Conservation (phyloP, 495 filamentous ascomycete species). For the Penicillium chermesinum region DNA sequence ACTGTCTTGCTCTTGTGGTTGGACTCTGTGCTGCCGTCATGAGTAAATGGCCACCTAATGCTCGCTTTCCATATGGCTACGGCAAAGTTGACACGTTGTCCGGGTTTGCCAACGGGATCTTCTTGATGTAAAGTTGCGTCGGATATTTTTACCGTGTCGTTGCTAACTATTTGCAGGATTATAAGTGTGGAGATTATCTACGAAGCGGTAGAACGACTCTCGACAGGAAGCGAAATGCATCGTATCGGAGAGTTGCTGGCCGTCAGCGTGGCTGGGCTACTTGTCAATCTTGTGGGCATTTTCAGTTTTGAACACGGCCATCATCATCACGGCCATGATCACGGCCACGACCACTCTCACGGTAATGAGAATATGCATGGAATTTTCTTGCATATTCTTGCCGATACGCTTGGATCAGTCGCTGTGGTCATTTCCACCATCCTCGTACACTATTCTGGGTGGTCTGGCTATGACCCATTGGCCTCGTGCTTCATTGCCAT, state of each 20-base stretch:
- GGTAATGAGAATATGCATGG: slow-evolving; percentile 98
- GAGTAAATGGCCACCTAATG: slow-evolving; percentile 91
- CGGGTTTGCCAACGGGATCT: slow-evolving; percentile 94
- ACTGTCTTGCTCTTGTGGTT: slow-evolving; percentile 87
- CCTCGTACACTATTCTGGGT: slow-evolving; percentile 77
- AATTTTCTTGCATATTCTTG: slow-evolving; percentile 95
- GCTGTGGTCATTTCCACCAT: slow-evolving; percentile 91
- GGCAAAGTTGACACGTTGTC: slow-evolving; percentile 96
- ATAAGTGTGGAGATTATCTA: slow-evolving; percentile 97
- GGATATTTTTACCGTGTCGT: not conserved
- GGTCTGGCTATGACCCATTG: slow-evolving; percentile 93
- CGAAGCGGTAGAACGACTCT: slow-evolving; percentile 82
- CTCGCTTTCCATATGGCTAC: slow-evolving; percentile 88
- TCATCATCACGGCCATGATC: slow-evolving; percentile 52
- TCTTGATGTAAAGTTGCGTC: slow-evolving; percentile 67
- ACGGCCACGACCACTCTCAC: slow-evolving; percentile 65
- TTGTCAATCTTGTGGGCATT: slow-evolving; percentile 90
- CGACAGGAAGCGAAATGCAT: slow-evolving; percentile 74
- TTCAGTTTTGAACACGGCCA: slow-evolving; percentile 75
- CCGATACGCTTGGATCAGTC: slow-evolving; percentile 89
- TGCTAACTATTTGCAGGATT: slow-evolving; percentile 52
- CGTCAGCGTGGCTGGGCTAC: slow-evolving; percentile 76
- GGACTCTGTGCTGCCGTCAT: slow-evolving; percentile 93
- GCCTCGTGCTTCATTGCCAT: slow-evolving; percentile 92
- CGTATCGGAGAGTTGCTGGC: slow-evolving; percentile 80